Conservation (phyloP, 345 rosid genomes). For the Pistacia integerrima region DNA sequence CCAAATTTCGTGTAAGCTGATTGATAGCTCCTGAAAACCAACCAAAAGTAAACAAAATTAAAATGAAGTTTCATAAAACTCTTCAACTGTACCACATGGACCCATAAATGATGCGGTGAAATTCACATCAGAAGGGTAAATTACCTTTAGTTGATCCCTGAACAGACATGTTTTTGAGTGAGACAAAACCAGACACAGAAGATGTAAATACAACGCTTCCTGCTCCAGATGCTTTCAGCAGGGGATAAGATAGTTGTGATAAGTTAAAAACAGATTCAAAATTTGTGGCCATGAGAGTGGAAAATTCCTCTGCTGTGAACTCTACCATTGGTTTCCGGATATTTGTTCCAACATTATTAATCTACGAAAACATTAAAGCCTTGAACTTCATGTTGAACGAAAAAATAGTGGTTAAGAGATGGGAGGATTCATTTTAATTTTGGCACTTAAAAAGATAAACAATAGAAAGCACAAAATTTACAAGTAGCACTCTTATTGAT, state of each 20-base stretch:
- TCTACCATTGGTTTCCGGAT: slow-evolving; percentile 69
- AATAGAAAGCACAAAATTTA: too few relatives aligned
- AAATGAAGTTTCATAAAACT: neutral
- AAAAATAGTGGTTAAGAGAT: neutral
- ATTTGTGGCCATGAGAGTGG: slow-evolving; percentile 62
- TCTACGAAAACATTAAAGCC: slow-evolving; percentile 31
- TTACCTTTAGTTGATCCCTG: slow-evolving; percentile 40
- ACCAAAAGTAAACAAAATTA: slow-evolving; percentile 3
- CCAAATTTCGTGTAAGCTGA: slow-evolving; percentile 69
- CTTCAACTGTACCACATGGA: neutral
- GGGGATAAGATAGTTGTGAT: neutral
- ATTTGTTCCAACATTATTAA: slow-evolving; percentile 78
- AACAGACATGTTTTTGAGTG: slow-evolving; percentile 70
- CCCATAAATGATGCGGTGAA: neutral
- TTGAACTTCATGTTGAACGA: neutral
- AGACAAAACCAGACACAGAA: slow-evolving; percentile 73
- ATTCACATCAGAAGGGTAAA: neutral
- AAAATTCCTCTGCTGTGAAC: slow-evolving; percentile 54
- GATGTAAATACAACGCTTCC: slow-evolving; percentile 71
- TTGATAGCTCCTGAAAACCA: slow-evolving; percentile 65
- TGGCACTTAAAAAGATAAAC: too few relatives aligned
- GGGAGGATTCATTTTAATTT: neutral
- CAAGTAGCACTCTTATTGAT: neutral
- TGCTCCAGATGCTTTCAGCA: slow-evolving; percentile 50
- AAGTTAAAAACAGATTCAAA: slow-evolving; percentile 68